Conservation (phyloP, 768 basidiomycete species). For the Amanita phalloides region DNA sequence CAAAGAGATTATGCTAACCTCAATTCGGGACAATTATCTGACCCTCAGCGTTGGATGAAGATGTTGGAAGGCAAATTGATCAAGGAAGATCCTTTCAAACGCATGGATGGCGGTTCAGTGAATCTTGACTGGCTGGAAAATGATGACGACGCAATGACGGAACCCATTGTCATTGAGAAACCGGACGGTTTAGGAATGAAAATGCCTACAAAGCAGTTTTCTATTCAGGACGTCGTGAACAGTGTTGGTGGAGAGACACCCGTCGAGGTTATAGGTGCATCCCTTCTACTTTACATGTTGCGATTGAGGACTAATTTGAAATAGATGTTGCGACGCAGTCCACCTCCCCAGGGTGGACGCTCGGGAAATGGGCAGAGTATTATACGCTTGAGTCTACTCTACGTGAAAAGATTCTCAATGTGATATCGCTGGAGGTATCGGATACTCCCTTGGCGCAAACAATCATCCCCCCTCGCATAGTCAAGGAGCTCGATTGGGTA, state of each 20-base stretch:
- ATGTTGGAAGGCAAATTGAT: slow-evolving; percentile 62
- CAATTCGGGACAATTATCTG: slow-evolving; percentile 51
- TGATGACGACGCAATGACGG: slow-evolving; percentile 64
- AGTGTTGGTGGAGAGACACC: slow-evolving; percentile 68
- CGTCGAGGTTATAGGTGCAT: slow-evolving; percentile 85
- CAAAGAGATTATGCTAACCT: slow-evolving; percentile 75
- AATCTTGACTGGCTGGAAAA: slow-evolving; percentile 63
- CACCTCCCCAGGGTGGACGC: slow-evolving; percentile 76
- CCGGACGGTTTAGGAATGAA: slow-evolving; percentile 84
- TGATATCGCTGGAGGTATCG: slow-evolving; percentile 91
- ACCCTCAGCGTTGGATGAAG: slow-evolving; percentile 56
- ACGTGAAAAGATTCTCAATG: slow-evolving; percentile 86
- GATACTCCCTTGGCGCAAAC: slow-evolving; percentile 71
- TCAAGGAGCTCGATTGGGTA: slow-evolving; percentile 92
- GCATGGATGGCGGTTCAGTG: slow-evolving; percentile 60
- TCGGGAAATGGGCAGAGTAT: slow-evolving; percentile 88
- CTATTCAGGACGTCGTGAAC: slow-evolving; percentile 72
- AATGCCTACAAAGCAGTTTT: slow-evolving; percentile 66
- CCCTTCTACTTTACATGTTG: not conserved
- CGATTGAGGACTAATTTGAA: slow-evolving; percentile 1
- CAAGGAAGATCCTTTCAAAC: slow-evolving; percentile 49
- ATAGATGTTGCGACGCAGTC: slow-evolving; percentile 85
- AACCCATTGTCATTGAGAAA: slow-evolving; percentile 72
- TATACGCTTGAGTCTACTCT: slow-evolving; percentile 54
- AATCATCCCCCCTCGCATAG: slow-evolving; percentile 75